Evolutionary conservation across 2,329 filamentous ascomycete genomes (phyloP), one percentile per base, ranked within the genome.

Genomic region (Emergomyces africanus): DNA sequence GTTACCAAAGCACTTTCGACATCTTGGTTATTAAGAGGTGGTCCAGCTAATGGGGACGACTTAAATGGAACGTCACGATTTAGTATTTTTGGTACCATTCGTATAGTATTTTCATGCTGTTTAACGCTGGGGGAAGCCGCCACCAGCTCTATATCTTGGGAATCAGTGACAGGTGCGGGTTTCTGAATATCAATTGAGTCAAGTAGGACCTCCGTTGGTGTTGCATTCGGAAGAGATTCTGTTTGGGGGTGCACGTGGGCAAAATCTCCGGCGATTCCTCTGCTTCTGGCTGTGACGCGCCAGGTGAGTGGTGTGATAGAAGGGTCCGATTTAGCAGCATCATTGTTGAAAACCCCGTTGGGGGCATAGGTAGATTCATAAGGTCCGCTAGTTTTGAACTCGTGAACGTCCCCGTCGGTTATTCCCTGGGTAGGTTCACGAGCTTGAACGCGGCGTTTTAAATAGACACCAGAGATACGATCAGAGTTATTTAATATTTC

Each of bases 1-100:
- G 46, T 4, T 59, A 58, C 28, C 8, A 18, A 14, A 49, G 18
- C 12, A 39, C 42, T 51, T 56, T 49, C 20, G 20, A 53, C 12
- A 28, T 42, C 28, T 60, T 60, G 35, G 53, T 54, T 58, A 58
- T 39, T 37, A 57, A 54, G 63, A 42, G 67, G 61, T 15, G 66
- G 65, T 46, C 63, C 63, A 9, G 70, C 64, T 33, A 72, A 65
- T 25, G 70, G 70, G 14, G 71, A 72, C 6, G 70, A 70, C 54
- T 66, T 69, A 61, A 71, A 71, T 14, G 49, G 61, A 41, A 62
- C 66, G 49, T 67, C 60, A 10, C 60, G 57, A 23, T 60, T 61
- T 51, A 61, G 64, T 18, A 30, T 1, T 44, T 39, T 60, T 20
- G 58, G 55, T 23, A 56, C 8, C 33, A 57, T 39, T 46, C 56